Conservation (phyloP, 345 rosid genomes). For the Heritiera fomes region DNA sequence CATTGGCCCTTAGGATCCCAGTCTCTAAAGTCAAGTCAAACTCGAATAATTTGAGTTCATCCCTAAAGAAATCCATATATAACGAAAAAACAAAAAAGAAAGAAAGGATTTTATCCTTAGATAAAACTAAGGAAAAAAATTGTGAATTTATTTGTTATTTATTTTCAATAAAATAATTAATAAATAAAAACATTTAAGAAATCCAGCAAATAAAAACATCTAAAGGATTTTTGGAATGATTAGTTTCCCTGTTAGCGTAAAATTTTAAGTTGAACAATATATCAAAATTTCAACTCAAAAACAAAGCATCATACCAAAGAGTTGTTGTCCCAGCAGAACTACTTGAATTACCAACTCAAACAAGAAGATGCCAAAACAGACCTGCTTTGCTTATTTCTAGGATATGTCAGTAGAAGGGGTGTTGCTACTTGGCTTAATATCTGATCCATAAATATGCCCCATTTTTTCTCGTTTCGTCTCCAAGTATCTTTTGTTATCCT, state of each 20-base stretch:
- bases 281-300: background rate
- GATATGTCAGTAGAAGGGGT: background rate
- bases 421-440: background rate
- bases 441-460: conserved; percentile 50
- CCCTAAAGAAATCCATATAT: too few species aligned
- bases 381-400: background rate
- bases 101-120: too few species aligned
- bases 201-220: too few species aligned
- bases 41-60: too few species aligned
- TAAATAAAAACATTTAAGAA: too few species aligned
- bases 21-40: too few species aligned
- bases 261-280: background rate
- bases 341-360: conserved; percentile 12
- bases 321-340: background rate
- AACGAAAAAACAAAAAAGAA: too few species aligned
- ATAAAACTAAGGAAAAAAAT: too few species aligned
- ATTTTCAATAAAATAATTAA: too few species aligned
- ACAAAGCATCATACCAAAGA: background rate
- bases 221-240: background rate
- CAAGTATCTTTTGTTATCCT: conserved; percentile 52
- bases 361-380: background rate
- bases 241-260: background rate
- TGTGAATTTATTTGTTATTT: too few species aligned
- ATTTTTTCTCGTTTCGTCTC: conserved; percentile 55
- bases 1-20: too few species aligned